Conservation (phyloP, 768 basidiomycete species). For the Leccinum rimulosum region DNA sequence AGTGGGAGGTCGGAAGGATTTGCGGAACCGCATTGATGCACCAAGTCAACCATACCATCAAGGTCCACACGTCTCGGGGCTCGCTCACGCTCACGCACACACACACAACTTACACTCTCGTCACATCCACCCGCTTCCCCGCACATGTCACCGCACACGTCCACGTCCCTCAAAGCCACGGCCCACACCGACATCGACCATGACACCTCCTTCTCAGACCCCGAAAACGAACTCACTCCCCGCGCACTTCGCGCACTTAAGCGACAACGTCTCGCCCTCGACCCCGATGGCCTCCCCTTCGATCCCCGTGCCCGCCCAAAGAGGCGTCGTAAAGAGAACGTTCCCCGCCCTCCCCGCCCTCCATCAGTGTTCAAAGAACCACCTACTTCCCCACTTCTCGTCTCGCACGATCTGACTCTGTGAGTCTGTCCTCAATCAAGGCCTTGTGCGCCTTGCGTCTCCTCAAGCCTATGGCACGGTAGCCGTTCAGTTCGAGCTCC, state of each 20-base stretch:
- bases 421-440: conserved; percentile 79
- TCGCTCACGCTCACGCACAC: conserved; percentile 15
- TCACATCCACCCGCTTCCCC: conserved; percentile 28
- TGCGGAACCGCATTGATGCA: too few relatives aligned
- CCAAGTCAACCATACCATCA: too few relatives aligned
- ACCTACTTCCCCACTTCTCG: too few relatives aligned
- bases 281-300: conserved; percentile 28
- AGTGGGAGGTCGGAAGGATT: too few relatives aligned
- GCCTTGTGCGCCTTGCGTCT: conserved; percentile 76
- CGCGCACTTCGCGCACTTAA: conserved; percentile 35
- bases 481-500: conserved; percentile 90
- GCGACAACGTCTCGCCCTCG: conserved; percentile 31
- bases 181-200: conserved; percentile 17
- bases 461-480: conserved; percentile 88
- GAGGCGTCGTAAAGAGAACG: conserved; percentile 26
- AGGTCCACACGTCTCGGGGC: conserved; percentile 1
- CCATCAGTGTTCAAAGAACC: not conserved
- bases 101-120: too few relatives aligned
- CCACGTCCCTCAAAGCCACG: conserved; percentile 1
- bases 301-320: conserved; percentile 9
- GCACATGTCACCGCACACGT: conserved; percentile 24
- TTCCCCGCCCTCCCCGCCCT: not conserved
- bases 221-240: conserved; percentile 32
- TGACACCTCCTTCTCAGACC: conserved; percentile 21
- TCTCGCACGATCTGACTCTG: too few relatives aligned